Evolutionary conservation across 164 flowering plant genomes (phyloP), one percentile per base, ranked within the genome.

Genomic region (Euptelea pleiosperma): DNA sequence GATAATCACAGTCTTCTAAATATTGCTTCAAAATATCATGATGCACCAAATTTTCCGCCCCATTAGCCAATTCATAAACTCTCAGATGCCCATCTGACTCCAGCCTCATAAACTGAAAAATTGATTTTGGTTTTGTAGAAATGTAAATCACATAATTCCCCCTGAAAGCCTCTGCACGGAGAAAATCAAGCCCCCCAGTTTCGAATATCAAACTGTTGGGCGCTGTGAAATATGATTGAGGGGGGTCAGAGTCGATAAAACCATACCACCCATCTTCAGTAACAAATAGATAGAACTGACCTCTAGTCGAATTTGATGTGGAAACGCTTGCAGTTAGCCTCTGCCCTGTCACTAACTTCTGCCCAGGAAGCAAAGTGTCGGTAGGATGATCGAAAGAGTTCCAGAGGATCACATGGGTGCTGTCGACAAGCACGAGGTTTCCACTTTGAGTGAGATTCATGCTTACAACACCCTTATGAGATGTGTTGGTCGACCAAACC

Each of bases 401-500:
- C 70, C 76, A 73, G 11, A 69, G 58, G 1, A 39, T 39, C 6
- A 7, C 26, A 31, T 56, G 30, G 0, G 25, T 26, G 0, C 16
- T 8, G 18, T 53, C 52, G 4, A 50, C 52, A 18, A 57, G 57
- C 15, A 74, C 52, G 25, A 67, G 24, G 34, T 70, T 71, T 14
- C 75, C 78, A 4, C 50, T 14, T 31, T 48, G 60, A 4, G 33
- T 52, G 16, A 75, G 43, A 7, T 43, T 65, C 42, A 75, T 28
- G 18, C 68, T 70, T 0, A 28, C 48, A 9, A 78, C 74, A 25
- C 70, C 58, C 10, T 59, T 58, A 1, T 66, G 59, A 14, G 52
- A 19, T 0, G 78, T 70, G 31, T 58, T 53, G 0, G 76, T 62
- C 2, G 75, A 68, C 82, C 82, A 78, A 44, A 58, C 76, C 0